phyloP scores from a whole-genome alignment of 129 eudicot genomes.

The Lonicera japonica region DNA sequence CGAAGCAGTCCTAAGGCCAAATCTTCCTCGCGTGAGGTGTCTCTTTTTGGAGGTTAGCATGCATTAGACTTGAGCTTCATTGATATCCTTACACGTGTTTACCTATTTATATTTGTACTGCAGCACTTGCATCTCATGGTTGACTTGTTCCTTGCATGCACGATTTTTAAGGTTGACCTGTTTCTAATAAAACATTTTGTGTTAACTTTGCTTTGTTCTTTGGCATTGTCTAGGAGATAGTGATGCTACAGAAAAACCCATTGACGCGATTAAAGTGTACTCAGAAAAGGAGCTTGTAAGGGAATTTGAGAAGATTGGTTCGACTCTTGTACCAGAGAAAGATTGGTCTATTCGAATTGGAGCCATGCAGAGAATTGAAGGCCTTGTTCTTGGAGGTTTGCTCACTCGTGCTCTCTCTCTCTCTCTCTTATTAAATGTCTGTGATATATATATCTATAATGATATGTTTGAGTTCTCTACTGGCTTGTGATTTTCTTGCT shows the following conservation, averaged over 20 bases:
- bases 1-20: slow-evolving; percentile 92
- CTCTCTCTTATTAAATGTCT: no score
- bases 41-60: slow-evolving; percentile 83
- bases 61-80: neutral
- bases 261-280: slow-evolving; percentile 85
- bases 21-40: slow-evolving; percentile 61
- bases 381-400: slow-evolving; percentile 94
- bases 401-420: neutral
- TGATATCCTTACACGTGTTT: neutral
- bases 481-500: no score
- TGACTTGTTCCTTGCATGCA: neutral
- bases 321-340: slow-evolving; percentile 82
- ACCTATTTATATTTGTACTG: neutral
- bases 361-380: slow-evolving; percentile 97
- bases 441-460: no score
- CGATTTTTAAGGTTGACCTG: neutral
- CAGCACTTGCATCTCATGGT: neutral
- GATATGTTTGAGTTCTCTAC: no score
- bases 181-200: no score
- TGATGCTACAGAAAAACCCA: slow-evolving; percentile 84
- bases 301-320: slow-evolving; percentile 86
- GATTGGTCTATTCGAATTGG: slow-evolving; percentile 97
- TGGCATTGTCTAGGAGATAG: slow-evolving; percentile 57
- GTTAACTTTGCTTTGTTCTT: neutral
- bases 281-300: slow-evolving; percentile 87